Evolutionary conservation across 306 rosid genomes (phyloP).

Genomic region (Cucumis melo): DNA sequence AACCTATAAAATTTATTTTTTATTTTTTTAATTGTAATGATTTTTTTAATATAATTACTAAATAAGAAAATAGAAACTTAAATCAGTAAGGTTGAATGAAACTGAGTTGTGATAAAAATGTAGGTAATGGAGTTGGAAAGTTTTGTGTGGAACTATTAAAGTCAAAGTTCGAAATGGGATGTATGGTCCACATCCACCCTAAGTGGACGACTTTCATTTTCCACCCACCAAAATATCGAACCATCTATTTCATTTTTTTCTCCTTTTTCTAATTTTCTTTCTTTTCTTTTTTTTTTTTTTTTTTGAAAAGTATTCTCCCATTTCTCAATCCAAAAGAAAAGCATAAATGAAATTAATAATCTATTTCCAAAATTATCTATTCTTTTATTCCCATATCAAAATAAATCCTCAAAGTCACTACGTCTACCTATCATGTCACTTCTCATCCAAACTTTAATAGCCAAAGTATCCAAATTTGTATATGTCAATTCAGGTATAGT

Average conservation of each 20-base stretch:
- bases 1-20: too few species aligned
- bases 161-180: not conserved
- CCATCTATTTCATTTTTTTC: not conserved
- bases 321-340: not conserved
- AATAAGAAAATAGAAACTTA: too few species aligned
- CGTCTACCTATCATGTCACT: not conserved
- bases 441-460: not conserved
- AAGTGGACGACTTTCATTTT: not conserved
- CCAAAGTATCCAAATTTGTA: too few species aligned
- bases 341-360: not conserved
- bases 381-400: not conserved
- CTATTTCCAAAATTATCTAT: not conserved
- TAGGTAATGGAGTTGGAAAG: too few species aligned
- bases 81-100: too few species aligned
- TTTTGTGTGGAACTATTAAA: not conserved
- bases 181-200: not conserved
- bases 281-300: not conserved
- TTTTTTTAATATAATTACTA: too few species aligned
- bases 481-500: too few species aligned
- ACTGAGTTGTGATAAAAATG: too few species aligned
- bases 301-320: not conserved
- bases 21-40: too few species aligned
- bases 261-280: not conserved
- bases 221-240: not conserved
- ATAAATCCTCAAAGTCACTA: not conserved